These are phyloP conservation scores for Pseudozyma hubeiensis DNA, from an alignment of 1,284 basidiomycete genomes.

Conservation along the genomic window DNA sequence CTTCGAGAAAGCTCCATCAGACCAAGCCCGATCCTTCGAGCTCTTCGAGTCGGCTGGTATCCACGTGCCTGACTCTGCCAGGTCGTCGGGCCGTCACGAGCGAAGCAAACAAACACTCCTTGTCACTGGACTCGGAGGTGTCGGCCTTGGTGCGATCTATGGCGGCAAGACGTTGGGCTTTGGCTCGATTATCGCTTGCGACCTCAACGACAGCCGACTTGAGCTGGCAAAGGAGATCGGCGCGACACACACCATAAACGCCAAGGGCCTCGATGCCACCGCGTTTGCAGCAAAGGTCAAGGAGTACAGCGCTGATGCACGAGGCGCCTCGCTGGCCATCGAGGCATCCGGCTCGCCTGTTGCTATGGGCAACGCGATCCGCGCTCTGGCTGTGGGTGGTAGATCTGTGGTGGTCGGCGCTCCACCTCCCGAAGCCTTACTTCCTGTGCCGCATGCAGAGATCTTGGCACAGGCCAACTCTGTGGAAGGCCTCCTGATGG, in stretches of 20 bases:
- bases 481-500: constrained; percentile 33
- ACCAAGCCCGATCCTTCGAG: constrained; percentile 19
- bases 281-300: constrained; percentile 29
- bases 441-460: constrained; percentile 9
- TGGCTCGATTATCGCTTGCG: constrained; percentile 21
- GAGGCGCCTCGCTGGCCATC: constrained; percentile 23
- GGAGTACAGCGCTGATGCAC: constrained; percentile 19
- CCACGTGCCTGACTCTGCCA: constrained; percentile 8
- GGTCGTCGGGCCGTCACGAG: constrained; percentile 6
- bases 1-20: constrained; percentile 27
- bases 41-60: constrained; percentile 19
- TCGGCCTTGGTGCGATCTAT: constrained; percentile 29
- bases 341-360: constrained; percentile 22
- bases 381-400: constrained; percentile 24
- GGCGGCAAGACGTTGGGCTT: constrained; percentile 24
- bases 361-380: constrained; percentile 17
- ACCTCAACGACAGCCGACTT: constrained; percentile 25
- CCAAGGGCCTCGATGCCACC: constrained; percentile 9
- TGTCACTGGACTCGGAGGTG: constrained; percentile 26
- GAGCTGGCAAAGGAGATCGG: constrained; percentile 28
- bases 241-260: constrained; percentile 23
- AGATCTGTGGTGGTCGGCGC: constrained; percentile 15
- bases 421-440: constrained; percentile 9
- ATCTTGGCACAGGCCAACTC: constrained; percentile 26
- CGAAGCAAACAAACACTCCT: constrained; percentile 32